phyloP scores from a whole-genome alignment of 1,284 basidiomycete species.

The Ustilago nuda region DNA sequence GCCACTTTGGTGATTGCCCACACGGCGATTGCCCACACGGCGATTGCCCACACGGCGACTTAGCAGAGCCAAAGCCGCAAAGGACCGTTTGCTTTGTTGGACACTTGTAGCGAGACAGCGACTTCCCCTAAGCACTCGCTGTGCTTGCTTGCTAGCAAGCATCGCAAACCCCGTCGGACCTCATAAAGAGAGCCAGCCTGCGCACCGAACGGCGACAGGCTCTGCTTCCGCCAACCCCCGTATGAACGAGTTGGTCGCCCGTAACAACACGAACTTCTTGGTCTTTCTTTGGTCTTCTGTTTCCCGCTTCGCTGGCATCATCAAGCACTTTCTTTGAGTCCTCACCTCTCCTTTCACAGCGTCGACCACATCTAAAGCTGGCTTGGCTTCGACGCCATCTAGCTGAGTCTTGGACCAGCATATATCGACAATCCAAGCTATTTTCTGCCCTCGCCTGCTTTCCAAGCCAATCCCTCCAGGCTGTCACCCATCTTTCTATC shows the following conservation, averaged over 20 bases:
- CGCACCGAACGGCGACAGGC: constrained; percentile 1
- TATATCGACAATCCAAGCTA: background rate
- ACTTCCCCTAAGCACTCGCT: background rate
- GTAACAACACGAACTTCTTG: constrained; percentile 1
- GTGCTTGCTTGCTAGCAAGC: background rate
- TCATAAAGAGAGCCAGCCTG: background rate
- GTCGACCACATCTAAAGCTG: background rate
- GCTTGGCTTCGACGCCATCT: constrained; percentile 8
- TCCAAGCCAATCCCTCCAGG: background rate
- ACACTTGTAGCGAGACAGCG: too few relatives aligned
- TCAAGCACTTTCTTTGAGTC: background rate
- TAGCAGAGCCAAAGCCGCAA: background rate
- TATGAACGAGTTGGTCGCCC: background rate
- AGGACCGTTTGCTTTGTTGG: too few relatives aligned
- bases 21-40: background rate
- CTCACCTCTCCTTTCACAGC: background rate
- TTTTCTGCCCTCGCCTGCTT: background rate
- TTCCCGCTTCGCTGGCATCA: background rate
- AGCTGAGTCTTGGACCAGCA: background rate
- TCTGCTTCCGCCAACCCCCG: background rate
- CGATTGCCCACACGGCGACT: constrained; percentile 1
- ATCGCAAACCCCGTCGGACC: background rate
- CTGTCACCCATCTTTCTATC: background rate
- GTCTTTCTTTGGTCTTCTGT: background rate
- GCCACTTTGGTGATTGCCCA: too few relatives aligned